Evolutionary conservation across 2,329 filamentous ascomycete species (phyloP).

Genomic region (Microsporum canis): DNA sequence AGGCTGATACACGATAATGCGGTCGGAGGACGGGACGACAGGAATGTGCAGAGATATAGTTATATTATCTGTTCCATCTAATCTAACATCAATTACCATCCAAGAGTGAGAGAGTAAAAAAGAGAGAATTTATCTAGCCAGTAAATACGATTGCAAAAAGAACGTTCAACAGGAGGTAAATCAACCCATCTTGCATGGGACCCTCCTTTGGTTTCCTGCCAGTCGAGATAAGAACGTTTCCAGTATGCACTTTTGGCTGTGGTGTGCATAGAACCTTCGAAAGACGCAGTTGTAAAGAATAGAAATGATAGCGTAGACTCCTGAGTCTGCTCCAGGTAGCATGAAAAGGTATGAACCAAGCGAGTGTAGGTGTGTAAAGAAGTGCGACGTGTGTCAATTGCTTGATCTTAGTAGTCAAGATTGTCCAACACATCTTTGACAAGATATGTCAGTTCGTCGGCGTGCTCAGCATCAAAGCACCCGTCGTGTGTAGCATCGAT

Average conservation of each 20-base stretch:
- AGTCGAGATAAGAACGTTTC: not conserved
- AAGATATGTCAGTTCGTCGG: constrained; percentile 5
- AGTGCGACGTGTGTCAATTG: not conserved
- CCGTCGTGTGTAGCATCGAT: constrained; percentile 8
- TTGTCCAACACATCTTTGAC: constrained; percentile 5
- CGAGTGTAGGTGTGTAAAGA: not conserved
- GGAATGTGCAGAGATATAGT: not conserved
- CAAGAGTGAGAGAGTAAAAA: not conserved
- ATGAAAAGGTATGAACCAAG: not conserved
- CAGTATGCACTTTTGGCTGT: constrained; percentile 1
- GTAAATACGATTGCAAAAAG: not conserved
- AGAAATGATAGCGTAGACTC: not conserved
- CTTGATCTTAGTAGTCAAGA: not conserved
- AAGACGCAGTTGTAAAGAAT: not conserved
- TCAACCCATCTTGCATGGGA: not conserved
- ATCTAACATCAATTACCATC: not conserved
- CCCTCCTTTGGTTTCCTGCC: not conserved
- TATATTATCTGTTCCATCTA: not conserved
- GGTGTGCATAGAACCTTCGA: not conserved
- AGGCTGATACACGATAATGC: not conserved
- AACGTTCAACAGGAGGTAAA: not conserved
- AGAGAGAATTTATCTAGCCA: not conserved
- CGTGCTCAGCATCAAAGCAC: constrained; percentile 7
- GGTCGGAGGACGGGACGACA: not conserved
- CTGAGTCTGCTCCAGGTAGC: not conserved